Base-by-base conservation (phyloP, 768 basidiomycete genomes). In the Suillus sp. region DNA sequence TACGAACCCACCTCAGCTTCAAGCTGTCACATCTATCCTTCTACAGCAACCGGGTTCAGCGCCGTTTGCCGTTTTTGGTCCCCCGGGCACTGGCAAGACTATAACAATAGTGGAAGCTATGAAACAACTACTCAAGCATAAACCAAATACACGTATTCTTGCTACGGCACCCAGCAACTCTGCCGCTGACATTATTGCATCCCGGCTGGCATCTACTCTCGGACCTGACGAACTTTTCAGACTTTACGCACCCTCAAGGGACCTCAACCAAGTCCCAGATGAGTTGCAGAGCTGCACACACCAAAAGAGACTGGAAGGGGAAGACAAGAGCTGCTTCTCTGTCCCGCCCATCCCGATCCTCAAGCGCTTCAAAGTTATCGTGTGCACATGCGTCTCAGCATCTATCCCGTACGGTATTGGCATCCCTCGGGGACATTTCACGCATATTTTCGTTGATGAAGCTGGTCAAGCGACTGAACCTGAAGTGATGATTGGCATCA, bases 381-480 rank as follows among this genome's bases (percentile, higher is more conserved):
- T 91, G 10, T 77, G 84, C 1, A 91, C 89, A 0, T 90, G 89
- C 56, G 79, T 86, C 10, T 88, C 89, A 0, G 84, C 86, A 0
- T 83, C 84, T 1, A 80, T 87, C 45, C 76, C 79, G 1, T 78
- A 79, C 30, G 84, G 83, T 1, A 78, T 89, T 43, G 88, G 88
- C 0, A 78, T 90, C 50, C 74, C 80, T 0, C 77, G 81, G 1
- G 89, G 89, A 0, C 84, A 89, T 70, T 91, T 85, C 70, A 81
- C 78, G 10, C 87, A 91, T 64, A 86, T 91, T 16, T 87, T 91
- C 69, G 73, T 89, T 10, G 89, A 91, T 66, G 89, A 91, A 69
- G 89, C 88, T 0, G 89, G 87, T 0, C 89, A 91, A 67, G 87
- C 88, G 2, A 86, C 85, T 0, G 89, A 91, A 70, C 86, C 88